Percentiles rank a stretch among this genome's conserved stretches.
Conservation (phyloP, 2,329 filamentous ascomycete species). For the Chaetomiaceae sp. region DNA sequence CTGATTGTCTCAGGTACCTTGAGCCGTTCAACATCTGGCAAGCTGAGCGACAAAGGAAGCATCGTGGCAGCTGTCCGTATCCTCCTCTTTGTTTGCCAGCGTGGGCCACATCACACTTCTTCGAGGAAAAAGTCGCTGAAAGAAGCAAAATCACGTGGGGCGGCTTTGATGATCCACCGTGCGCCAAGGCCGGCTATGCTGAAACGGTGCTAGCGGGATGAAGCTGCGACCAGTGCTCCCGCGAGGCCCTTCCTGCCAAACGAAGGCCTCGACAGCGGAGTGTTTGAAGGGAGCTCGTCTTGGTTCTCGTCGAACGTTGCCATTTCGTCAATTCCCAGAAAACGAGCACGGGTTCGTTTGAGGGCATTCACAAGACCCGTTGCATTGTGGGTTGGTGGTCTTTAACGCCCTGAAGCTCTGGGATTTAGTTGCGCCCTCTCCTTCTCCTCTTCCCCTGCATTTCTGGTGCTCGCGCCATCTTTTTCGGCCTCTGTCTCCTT, state of each 20-base stretch:
- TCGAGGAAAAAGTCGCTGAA: neutral
- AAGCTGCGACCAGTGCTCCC: conserved; percentile 4
- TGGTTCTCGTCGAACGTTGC: conserved; percentile 3
- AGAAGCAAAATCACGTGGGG: conserved; percentile 15
- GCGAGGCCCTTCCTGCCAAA: conserved; percentile 1
- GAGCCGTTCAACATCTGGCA: no score
- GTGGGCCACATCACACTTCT: no score
- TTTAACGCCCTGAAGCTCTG: neutral
- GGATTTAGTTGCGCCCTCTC: neutral
- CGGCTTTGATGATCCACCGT: conserved; percentile 2
- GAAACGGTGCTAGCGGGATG: conserved; percentile 13
- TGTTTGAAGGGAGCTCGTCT: neutral
- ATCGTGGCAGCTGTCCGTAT: no score
- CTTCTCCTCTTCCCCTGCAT: neutral
- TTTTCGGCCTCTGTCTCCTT: neutral
- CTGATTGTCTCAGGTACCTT: no score
- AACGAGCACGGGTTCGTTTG: conserved; percentile 6
- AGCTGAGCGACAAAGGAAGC: no score
- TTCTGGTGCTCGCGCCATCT: neutral
- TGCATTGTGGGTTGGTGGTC: neutral
- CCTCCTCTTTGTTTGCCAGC: no score
- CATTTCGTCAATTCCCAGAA: conserved; percentile 1
- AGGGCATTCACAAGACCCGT: conserved; percentile 3
- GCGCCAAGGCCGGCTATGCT: conserved; percentile 16
- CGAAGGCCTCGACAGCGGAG: conserved; percentile 8